Evolutionary conservation across 169 alveolate genomes (phyloP).

Genomic region (Plasmodium cynomolgi): DNA sequence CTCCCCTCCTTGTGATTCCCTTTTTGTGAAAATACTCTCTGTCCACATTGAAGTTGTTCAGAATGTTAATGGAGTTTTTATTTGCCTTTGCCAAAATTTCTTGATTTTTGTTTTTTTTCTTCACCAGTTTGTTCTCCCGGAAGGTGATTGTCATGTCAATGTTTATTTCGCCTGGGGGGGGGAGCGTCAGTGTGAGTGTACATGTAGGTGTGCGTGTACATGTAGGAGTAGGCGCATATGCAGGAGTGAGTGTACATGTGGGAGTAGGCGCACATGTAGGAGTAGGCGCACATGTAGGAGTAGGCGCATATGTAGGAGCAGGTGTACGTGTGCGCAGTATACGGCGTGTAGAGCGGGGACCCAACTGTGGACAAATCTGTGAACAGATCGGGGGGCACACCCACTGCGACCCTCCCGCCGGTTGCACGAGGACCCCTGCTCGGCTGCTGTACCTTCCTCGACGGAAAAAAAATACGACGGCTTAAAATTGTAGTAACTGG

Average conservation of each 20-base stretch:
- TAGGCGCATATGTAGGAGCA: not conserved
- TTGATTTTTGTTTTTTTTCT: conserved; percentile 39
- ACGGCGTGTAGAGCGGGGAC: not conserved
- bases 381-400: not conserved
- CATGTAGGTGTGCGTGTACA: not conserved
- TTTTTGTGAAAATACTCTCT: conserved; percentile 32
- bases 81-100: conserved; percentile 61
- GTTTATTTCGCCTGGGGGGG: conserved; percentile 35
- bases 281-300: not conserved
- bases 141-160: conserved; percentile 40
- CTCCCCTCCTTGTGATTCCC: not conserved
- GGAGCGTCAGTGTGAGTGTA: not conserved
- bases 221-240: not conserved
- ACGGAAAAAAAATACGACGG: conserved; percentile 70
- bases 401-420: not conserved
- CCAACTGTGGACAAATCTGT: not conserved
- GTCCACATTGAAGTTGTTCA: conserved; percentile 39
- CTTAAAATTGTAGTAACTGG: conserved; percentile 63
- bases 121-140: conserved; percentile 20
- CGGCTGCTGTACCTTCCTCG: conserved; percentile 30
- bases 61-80: conserved; percentile 37
- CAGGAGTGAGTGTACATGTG: not conserved
- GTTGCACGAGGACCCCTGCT: not conserved
- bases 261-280: not conserved
- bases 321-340: not conserved